A percentile compares a stretch with the other conserved stretches of the same genome.
Evolutionary conservation across 768 basidiomycete species (phyloP).

Genomic region (Tremella fuciformis): DNA sequence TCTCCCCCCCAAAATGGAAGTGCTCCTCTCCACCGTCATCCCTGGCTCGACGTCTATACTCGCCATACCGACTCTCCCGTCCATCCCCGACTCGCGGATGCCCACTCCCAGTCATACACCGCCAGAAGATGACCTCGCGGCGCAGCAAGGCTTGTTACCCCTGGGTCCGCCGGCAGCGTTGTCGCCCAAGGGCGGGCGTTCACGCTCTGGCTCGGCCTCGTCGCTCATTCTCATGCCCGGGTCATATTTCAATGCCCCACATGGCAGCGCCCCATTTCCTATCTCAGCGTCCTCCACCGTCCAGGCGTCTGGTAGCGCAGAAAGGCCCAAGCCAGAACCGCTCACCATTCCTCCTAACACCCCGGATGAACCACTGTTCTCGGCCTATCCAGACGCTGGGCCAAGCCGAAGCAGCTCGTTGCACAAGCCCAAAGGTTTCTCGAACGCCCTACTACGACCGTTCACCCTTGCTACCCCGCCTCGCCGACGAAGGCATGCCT

Average conservation of each 20-base stretch:
- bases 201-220: neutral
- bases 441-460: neutral
- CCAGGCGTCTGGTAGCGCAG: conserved; percentile 17
- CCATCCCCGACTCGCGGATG: conserved; percentile 6
- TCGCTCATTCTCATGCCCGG: conserved; percentile 24
- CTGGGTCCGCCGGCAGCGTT: neutral
- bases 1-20: too few species aligned
- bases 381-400: conserved; percentile 35
- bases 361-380: conserved; percentile 43
- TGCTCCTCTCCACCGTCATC: too few species aligned
- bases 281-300: conserved; percentile 9
- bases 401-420: conserved; percentile 22
- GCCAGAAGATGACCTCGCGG: neutral
- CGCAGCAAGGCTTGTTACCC: neutral
- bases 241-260: conserved; percentile 35
- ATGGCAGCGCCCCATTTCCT: conserved; percentile 1
- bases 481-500: neutral
- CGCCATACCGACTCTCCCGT: neutral
- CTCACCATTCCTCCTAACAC: conserved; percentile 31
- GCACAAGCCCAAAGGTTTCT: conserved; percentile 8
- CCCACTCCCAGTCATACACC: neutral
- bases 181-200: neutral
- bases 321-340: conserved; percentile 26
- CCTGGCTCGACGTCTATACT: neutral
- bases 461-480: conserved; percentile 18